Base-by-base conservation (phyloP, 2,329 filamentous ascomycete genomes). In the Aspergillus clavatus region DNA sequence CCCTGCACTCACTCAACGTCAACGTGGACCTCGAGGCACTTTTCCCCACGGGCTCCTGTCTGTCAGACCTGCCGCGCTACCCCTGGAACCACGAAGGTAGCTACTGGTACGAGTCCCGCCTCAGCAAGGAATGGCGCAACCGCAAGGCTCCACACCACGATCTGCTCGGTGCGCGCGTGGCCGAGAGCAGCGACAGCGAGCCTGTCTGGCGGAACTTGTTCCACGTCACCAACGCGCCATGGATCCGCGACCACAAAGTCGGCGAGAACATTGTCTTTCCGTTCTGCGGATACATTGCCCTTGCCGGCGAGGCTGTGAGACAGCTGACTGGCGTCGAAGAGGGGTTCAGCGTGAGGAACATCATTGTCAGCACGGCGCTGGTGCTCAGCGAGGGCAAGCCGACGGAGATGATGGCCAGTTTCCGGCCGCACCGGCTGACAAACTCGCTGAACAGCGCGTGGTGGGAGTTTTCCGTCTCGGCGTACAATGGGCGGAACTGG, bases 181-280 rank as follows among this genome's bases (percentile, higher is more conserved):
- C 55, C 5, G 62, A 62, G 16, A 56, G 54, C 11, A 56, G 54
- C 6, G 40, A 48, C 0, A 23, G 55, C 8, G 55, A 57, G 12
- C 58, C 60, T 2, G 48, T 51, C 7, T 65, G 62, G 62, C 46
- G 62, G 3, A 61, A 66, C 26, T 18, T 57, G 6, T 39, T 68
- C 1, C 46, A 53, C 0, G 28, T 61, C 0, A 43, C 50, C 2
- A 51, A 64, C 29, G 50, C 58, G 0, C 50, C 61, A 0, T 68
- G 65, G 65, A 41, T 68, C 7, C 35, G 38, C 1, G 61, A 66
- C 18, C 65, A 68, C 46, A 38, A 52, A 2, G 45, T 65, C 7
- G 41, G 51, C 18, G 48, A 36, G 0, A 40, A 55, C 2, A 43
- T 57, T 10, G 45, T 59, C 4, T 63, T 61, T 24, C 59, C 60